A percentile compares a stretch with the other conserved stretches of the same genome.
These are phyloP conservation scores for Paraphoma sp. DNA, from an alignment of 2,329 filamentous ascomycete species.

Conservation along the genomic window DNA sequence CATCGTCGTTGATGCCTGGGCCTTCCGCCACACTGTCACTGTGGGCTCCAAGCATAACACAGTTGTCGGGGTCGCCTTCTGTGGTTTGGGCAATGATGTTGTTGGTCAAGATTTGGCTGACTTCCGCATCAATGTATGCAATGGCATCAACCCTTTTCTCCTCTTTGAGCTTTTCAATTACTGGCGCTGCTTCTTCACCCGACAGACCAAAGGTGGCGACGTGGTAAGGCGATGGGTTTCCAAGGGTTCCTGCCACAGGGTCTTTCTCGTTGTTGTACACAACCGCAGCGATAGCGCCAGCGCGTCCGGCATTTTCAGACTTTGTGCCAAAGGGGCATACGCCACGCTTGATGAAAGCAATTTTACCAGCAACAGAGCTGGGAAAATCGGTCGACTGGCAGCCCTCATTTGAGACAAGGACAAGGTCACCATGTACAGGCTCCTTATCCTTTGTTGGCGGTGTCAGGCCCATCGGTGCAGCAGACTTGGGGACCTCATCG, in stretches of 20 bases:
- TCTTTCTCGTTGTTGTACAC: conserved; percentile 78
- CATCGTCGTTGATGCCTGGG: conserved; percentile 53
- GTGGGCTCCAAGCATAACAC: conserved; percentile 51
- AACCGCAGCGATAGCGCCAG: conserved; percentile 74
- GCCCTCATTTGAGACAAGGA: conserved; percentile 43
- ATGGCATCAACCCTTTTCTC: conserved; percentile 50
- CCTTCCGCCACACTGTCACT: conserved; percentile 50
- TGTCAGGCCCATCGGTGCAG: conserved; percentile 44
- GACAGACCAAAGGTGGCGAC: conserved; percentile 75
- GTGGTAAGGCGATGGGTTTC: conserved; percentile 63
- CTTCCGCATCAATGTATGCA: conserved; percentile 56
- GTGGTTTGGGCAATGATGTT: conserved; percentile 52
- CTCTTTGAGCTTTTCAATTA: conserved; percentile 59
- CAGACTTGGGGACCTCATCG: conserved; percentile 41
- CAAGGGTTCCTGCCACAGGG: conserved; percentile 69
- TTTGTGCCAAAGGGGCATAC: conserved; percentile 76
- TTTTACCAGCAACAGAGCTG: conserved; percentile 63
- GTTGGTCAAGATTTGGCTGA: conserved; percentile 58
- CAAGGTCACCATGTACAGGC: conserved; percentile 43
- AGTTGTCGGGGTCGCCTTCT: conserved; percentile 47
- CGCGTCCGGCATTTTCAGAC: conserved; percentile 70
- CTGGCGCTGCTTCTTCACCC: conserved; percentile 65
- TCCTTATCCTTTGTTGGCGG: conserved; percentile 46
- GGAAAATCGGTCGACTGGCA: conserved; percentile 65
- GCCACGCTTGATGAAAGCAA: conserved; percentile 76